phyloP scores from a whole-genome alignment of 352 stramenopile genomes.

The Phytophthora ohioensis region DNA sequence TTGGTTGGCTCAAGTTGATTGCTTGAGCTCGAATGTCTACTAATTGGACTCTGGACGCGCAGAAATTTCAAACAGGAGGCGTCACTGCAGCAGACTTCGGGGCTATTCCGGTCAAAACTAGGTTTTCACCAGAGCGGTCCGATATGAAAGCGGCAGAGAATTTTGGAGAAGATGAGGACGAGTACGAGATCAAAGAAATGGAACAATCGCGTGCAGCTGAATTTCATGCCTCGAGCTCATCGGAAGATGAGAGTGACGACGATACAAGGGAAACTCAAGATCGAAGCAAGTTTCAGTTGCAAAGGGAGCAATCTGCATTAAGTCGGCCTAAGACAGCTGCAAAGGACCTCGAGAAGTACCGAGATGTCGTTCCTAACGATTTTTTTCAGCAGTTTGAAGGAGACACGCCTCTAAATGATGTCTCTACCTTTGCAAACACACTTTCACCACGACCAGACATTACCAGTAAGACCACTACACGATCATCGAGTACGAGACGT shows the following conservation, averaged over 20 bases:
- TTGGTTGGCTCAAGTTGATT: constrained; percentile 4
- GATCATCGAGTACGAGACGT: background rate
- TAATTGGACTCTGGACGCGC: background rate
- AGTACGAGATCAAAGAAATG: constrained; percentile 68
- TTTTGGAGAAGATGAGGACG: constrained; percentile 43
- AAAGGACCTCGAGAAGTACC: constrained; percentile 67
- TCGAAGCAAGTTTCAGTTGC: constrained; percentile 12
- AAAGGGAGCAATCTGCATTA: constrained; percentile 21
- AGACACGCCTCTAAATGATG: background rate
- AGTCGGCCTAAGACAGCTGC: constrained; percentile 60
- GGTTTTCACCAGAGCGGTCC: constrained; percentile 8
- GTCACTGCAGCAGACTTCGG: constrained; percentile 13
- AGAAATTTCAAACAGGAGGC: constrained; percentile 25
- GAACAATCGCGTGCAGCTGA: constrained; percentile 64
- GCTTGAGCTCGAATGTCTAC: too few species aligned
- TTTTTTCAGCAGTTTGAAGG: constrained; percentile 59
- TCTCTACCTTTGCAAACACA: background rate
- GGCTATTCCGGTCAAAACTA: background rate
- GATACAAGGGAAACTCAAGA: constrained; percentile 15
- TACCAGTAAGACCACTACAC: constrained; percentile 11
- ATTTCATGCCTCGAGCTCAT: constrained; percentile 68
- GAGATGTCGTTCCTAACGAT: constrained; percentile 56
- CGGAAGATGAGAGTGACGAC: constrained; percentile 45
- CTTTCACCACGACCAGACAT: constrained; percentile 3
- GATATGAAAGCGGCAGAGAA: constrained; percentile 1